These are phyloP conservation scores for Penicillium argentinense DNA, from an alignment of 495 filamentous ascomycete genomes.

Conservation along the genomic window DNA sequence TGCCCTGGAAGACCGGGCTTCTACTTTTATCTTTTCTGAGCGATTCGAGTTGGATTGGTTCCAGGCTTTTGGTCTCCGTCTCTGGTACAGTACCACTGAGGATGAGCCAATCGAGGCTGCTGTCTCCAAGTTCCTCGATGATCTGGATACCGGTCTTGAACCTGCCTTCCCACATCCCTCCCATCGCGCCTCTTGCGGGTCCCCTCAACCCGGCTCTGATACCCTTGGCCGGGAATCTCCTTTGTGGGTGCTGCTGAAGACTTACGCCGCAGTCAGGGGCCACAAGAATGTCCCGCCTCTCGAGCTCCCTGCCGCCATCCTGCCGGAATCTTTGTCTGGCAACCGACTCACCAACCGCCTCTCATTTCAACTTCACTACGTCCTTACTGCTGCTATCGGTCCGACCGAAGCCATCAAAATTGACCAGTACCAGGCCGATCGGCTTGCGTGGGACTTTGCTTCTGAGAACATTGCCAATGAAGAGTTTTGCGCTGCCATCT, in stretches of 20 bases:
- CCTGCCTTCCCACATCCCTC: conserved; percentile 59
- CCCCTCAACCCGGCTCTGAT: conserved; percentile 46
- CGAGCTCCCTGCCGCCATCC: conserved; percentile 39
- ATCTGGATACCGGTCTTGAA: conserved; percentile 64
- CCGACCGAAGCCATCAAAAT: conserved; percentile 40
- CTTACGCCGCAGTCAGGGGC: conserved; percentile 60
- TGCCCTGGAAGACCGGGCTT: conserved; percentile 70
- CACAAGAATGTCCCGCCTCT: conserved; percentile 17
- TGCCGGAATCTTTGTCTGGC: conserved; percentile 55
- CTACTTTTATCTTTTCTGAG: conserved; percentile 73
- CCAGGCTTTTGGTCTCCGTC: conserved; percentile 83
- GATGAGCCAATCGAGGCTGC: conserved; percentile 68
- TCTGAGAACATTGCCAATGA: conserved; percentile 66
- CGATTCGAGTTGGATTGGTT: conserved; percentile 88
- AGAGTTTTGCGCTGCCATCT: conserved; percentile 67
- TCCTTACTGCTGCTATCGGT: conserved; percentile 55
- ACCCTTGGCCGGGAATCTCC: conserved; percentile 64
- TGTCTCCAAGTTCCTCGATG: conserved; percentile 64
- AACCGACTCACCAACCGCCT: conserved; percentile 72
- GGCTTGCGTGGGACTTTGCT: conserved; percentile 67
- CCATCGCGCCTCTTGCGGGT: conserved; percentile 56
- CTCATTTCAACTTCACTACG: conserved; percentile 73
- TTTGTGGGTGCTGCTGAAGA: conserved; percentile 80
- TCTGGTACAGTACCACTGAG: conserved; percentile 76
- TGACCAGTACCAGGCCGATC: conserved; percentile 54